Base-by-base conservation (phyloP, 306 rosid species). In the Dryas octopetala region DNA sequence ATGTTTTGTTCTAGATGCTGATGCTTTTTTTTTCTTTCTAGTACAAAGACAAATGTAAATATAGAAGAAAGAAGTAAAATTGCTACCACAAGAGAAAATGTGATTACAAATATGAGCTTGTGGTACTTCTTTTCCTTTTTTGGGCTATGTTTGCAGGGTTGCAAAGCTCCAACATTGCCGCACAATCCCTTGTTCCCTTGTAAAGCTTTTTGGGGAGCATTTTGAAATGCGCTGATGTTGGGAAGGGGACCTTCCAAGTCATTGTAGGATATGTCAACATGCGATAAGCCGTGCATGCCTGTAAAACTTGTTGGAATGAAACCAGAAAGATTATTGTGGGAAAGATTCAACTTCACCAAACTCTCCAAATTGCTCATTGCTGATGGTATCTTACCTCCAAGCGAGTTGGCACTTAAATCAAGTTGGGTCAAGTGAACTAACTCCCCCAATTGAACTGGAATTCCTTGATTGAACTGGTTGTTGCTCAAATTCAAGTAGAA, bases 231-330 rank as follows among this genome's bases (percentile, higher is more conserved):
- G 7, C 7, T 52, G 14, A 0, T 28, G 48, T 70, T 52, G 3
- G 74, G 74, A 70, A 70, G 12, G 2, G 62, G 62, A 53, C 74
- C 74, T 57, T 70, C 62, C 32, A 70, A 70, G 14, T 52, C 9
- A 5, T 53, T 70, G 51, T 70, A 38, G 60, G 74, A 69, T 6
- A 51, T 32, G 43, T 69, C 60, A 7, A 51, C 16, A 3, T 12
- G 6, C 0, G 7, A 4, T 17, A 57, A 47, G 52, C 66, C 49
- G 1, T 23, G 10, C 66, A 55, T 55, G 1, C 17, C 7, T 9
- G 11, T 15, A 6, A 70, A 41, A 17, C 19, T 54, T 2, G 54
- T 40, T 55, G 75, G 75, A n/a, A 71, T 43, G 1, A 14, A 44
- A 17, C 66, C 66, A 44, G 26, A 55, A 55, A 71, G 54, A 17